Evolutionary conservation across 2,329 filamentous ascomycete species (phyloP).

Genomic region (Dissoconium aciculare): DNA sequence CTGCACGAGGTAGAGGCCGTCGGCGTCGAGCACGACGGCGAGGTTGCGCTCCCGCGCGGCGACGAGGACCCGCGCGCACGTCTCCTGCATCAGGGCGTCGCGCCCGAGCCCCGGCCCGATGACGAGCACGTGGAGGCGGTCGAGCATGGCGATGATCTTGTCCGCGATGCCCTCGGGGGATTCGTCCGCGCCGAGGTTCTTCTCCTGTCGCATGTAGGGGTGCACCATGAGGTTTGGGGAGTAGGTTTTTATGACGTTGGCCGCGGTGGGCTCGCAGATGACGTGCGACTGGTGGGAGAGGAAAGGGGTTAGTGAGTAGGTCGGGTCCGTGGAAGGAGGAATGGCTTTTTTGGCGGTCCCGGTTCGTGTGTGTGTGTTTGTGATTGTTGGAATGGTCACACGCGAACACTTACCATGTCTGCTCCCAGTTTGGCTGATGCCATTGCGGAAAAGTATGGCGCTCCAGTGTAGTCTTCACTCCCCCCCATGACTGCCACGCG

Average conservation of each 20-base stretch:
- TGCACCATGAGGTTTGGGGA: conserved; percentile 98
- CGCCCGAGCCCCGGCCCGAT: conserved; percentile 84
- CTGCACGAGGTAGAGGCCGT: conserved; percentile 68
- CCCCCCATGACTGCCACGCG: conserved; percentile 88
- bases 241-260: conserved; percentile 82
- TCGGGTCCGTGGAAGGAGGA: too few species aligned
- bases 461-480: conserved; percentile 90
- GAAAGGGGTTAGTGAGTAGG: too few species aligned
- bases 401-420: too few species aligned
- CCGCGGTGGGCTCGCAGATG: conserved; percentile 83
- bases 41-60: conserved; percentile 59
- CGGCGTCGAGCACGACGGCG: conserved; percentile 81
- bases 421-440: conserved; percentile 81
- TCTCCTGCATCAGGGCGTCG: conserved; percentile 79
- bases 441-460: conserved; percentile 96
- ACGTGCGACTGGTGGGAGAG: conserved; percentile 55
- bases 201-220: conserved; percentile 74
- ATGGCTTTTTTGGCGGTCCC: too few species aligned
- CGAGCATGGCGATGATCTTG: conserved; percentile 62
- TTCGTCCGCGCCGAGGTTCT: conserved; percentile 40
- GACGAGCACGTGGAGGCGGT: conserved; percentile 79
- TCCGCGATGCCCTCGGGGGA: conserved; percentile 48
- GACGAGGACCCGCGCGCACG: conserved; percentile 61
- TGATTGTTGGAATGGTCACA: too few species aligned
- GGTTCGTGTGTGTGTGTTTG: too few species aligned